phyloP scores from a whole-genome alignment of 257 asterid genomes.

The Solanum verrucosum region DNA sequence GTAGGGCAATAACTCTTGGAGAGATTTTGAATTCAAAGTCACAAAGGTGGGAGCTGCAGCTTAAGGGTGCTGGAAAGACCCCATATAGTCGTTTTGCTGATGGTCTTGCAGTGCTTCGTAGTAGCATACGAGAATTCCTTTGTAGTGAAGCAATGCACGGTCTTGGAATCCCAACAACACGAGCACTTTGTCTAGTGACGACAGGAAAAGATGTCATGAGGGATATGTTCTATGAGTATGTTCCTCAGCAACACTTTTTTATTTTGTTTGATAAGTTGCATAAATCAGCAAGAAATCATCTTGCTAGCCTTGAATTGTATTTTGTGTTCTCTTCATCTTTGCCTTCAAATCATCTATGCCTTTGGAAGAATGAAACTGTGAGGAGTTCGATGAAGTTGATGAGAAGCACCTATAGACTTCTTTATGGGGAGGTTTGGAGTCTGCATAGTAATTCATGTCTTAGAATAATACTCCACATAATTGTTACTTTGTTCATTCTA shows the following conservation, averaged over 20 bases:
- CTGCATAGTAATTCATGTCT: neutral
- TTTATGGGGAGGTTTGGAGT: neutral
- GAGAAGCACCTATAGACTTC: neutral
- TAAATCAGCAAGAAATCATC: neutral
- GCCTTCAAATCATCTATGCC: neutral
- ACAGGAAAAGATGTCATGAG: constrained; percentile 79
- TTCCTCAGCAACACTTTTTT: neutral
- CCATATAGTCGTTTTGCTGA: constrained; percentile 99
- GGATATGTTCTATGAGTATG: constrained; percentile 98
- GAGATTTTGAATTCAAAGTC: constrained; percentile 66
- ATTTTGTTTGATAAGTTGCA: neutral
- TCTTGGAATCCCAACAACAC: constrained; percentile 95
- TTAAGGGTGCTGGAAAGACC: constrained; percentile 92
- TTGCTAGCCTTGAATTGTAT: neutral
- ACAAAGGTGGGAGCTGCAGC: constrained; percentile 94
- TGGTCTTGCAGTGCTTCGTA: constrained; percentile 94
- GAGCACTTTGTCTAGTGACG: constrained; percentile 83
- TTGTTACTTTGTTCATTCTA: neutral
- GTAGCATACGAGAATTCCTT: constrained; percentile 91
- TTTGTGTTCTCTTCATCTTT: neutral
- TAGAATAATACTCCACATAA: neutral
- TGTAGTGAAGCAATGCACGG: constrained; percentile 98
- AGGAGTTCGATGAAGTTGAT: neutral
- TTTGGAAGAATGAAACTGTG: neutral
- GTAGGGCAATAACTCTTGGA: constrained; percentile 90